A percentile compares a stretch with the other conserved stretches of the same genome.
These are phyloP conservation scores for Penicillium simplicissimum DNA, from an alignment of 495 filamentous ascomycete species.

Conservation along the genomic window DNA sequence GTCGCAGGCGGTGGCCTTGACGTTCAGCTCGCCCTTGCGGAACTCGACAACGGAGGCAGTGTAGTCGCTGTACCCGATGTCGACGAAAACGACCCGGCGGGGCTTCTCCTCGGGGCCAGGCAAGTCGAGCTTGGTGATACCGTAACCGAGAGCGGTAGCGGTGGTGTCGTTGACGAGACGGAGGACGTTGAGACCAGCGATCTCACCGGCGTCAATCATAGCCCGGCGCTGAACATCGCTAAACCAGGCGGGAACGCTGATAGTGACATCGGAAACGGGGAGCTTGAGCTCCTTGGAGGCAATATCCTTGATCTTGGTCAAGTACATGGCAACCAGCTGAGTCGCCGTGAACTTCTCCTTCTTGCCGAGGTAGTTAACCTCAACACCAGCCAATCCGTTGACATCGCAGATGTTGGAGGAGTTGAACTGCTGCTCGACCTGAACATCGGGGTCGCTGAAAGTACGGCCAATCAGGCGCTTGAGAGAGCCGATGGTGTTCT, in stretches of 20 bases:
- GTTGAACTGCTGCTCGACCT: constrained; percentile 88
- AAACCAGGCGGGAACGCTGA: constrained; percentile 96
- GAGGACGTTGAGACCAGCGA: constrained; percentile 89
- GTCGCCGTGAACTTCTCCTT: constrained; percentile 91
- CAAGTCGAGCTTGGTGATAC: constrained; percentile 95
- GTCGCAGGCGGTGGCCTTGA: constrained; percentile 91
- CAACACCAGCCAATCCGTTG: constrained; percentile 90
- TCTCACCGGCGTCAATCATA: constrained; percentile 90
- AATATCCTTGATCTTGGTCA: constrained; percentile 90
- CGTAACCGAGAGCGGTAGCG: constrained; percentile 91
- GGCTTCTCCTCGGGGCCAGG: constrained; percentile 90
- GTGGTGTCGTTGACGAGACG: constrained; percentile 98
- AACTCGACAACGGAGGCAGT: constrained; percentile 94
- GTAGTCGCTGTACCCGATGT: constrained; percentile 96
- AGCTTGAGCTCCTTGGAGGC: constrained; percentile 84
- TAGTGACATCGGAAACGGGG: constrained; percentile 90
- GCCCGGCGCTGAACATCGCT: constrained; percentile 89
- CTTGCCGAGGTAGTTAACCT: constrained; percentile 91
- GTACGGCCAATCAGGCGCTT: constrained; percentile 88
- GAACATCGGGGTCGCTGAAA: constrained; percentile 85
- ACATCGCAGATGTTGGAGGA: constrained; percentile 86
- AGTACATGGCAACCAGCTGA: constrained; percentile 90
- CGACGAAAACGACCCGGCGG: constrained; percentile 85
- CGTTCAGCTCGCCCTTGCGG: constrained; percentile 92
- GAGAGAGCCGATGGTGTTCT: constrained; percentile 92